Conservation (phyloP, 2,329 filamentous ascomycete species). For the Leptographium lundbergii region DNA sequence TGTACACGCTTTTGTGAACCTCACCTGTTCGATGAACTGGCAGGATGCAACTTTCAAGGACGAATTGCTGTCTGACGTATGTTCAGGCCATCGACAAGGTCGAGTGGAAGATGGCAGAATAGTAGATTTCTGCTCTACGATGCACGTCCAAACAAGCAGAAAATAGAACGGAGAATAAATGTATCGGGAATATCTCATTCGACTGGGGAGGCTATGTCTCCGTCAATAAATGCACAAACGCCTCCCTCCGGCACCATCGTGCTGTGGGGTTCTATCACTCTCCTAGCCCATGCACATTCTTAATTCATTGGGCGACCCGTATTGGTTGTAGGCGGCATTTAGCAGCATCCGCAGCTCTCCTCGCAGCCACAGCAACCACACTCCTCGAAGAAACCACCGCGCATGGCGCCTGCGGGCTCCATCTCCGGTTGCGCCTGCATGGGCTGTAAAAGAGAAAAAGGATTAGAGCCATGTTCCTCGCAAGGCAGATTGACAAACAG, state of each 20-base stretch:
- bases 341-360: constrained; percentile 19
- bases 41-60: not conserved
- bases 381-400: constrained; percentile 20
- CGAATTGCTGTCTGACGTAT: not conserved
- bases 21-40: not conserved
- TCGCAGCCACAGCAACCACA: constrained; percentile 19
- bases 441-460: constrained; percentile 6
- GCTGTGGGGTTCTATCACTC: not conserved
- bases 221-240: not conserved
- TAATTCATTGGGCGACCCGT: not conserved
- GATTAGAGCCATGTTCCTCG: not conserved
- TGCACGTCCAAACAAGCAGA: not conserved
- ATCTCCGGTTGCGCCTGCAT: constrained; percentile 18
- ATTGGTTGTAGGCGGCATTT: constrained; percentile 1
- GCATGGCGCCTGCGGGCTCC: constrained; percentile 14
- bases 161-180: not conserved
- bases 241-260: not conserved
- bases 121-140: not conserved
- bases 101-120: not conserved
- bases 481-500: not conserved
- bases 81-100: not conserved
- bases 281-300: not conserved
- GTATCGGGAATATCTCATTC: not conserved
- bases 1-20: not conserved
- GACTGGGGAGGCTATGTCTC: not conserved